Evolutionary conservation across 805 yeast genomes (phyloP), one percentile per base, ranked within the genome.

Genomic region (Pichia deserticola): DNA sequence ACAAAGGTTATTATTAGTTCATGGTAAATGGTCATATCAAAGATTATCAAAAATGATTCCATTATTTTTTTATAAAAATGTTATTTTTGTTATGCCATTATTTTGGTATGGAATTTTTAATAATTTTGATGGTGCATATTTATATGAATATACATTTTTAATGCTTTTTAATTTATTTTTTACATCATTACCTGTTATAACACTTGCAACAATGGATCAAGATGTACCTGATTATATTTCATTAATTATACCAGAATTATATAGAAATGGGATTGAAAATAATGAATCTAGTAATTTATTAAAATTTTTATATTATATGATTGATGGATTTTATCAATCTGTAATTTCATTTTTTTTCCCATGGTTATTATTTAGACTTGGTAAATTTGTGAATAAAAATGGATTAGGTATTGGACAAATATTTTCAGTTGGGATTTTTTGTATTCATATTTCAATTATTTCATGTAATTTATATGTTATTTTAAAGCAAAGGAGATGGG

Each of bases 11-110:
- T 67, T 86, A 43, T 67, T 86, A 46, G 88, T 84, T 36, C 95
- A 86, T 63, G 95, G 95, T n/a, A 74, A 89, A 47, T 86, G 90
- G 89, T 82, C 89, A 0, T 86, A 84, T 62, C 78, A 77, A 57
- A 69, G 95, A 52, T 67, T 86, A 39, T 80, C 87, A 0, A 89
- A 83, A 60, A 81, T 85, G 89, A 75, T 85, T 54, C 88, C 89
- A 29, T 80, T 85, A 61, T 81, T 86, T 68, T 84, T 86, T 60
- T 86, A 81, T 71, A 85, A 86, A 66, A 86, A 86, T 64, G 81
- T 82, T 48, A 78, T 82, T 44, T 86, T 84, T 66, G 83, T 89
- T 10, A 62, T 85, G 62, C 78, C 89, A 4, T 72, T 82, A 62
- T 85, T 86, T 66, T 86, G 93, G 92, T 86, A 72, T 62, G 87